Evolutionary conservation across 2,329 filamentous ascomycete species (phyloP).

Genomic region (Fusarium newnesense): DNA sequence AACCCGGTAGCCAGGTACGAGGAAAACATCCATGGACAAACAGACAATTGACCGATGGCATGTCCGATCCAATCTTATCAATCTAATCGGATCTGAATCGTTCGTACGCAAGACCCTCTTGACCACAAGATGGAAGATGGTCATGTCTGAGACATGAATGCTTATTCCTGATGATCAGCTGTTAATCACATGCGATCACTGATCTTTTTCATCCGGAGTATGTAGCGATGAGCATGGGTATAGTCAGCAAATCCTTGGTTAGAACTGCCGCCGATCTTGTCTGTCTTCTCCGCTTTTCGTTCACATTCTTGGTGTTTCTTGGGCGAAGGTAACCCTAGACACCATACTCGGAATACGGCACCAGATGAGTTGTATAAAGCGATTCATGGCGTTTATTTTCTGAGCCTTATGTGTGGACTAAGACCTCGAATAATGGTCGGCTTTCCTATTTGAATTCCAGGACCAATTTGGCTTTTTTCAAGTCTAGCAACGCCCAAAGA

Average conservation of each 20-base stretch:
- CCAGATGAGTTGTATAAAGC: not conserved
- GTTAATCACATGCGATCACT: not conserved
- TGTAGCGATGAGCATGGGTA: not conserved
- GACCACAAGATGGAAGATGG: not conserved
- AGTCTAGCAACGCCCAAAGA: not conserved
- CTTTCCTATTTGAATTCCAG: not conserved
- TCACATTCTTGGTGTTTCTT: not conserved
- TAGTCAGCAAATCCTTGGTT: not conserved
- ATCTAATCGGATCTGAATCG: not conserved
- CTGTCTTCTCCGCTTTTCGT: conserved; percentile 8
- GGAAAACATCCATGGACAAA: not conserved
- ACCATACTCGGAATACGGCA: not conserved
- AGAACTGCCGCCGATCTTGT: not conserved
- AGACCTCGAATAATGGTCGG: not conserved
- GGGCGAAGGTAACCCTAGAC: not conserved
- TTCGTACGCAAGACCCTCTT: not conserved
- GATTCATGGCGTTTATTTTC: not conserved
- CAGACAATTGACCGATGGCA: not conserved
- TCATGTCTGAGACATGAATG: not conserved
- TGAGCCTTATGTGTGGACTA: not conserved
- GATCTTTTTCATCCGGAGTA: not conserved
- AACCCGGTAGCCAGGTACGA: not conserved
- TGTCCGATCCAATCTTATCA: conserved; percentile 6
- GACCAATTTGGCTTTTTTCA: not conserved
- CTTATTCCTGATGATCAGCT: not conserved